Conservation (phyloP, 805 yeast genomes). For the Torulaspora gathmanii region DNA sequence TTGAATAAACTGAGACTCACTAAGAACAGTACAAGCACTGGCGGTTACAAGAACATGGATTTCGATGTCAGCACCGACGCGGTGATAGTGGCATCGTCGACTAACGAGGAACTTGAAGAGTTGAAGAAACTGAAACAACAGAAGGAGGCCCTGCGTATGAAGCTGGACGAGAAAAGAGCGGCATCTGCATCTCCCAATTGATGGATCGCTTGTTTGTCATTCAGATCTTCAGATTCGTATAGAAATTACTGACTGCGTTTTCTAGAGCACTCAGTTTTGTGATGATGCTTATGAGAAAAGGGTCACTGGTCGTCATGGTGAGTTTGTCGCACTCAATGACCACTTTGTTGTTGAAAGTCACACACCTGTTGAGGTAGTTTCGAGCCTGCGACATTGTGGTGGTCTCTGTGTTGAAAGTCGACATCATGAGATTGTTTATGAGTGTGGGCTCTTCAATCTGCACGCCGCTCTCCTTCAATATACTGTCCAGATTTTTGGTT, state of each 20-base stretch:
- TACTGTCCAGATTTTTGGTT: slow-evolving; percentile 36
- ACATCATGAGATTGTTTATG: slow-evolving; percentile 36
- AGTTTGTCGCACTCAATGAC: slow-evolving; percentile 58
- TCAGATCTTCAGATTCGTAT: slow-evolving; percentile 19
- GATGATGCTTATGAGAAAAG: slow-evolving; percentile 55
- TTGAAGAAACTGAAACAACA: slow-evolving; percentile 25
- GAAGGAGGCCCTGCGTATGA: slow-evolving; percentile 20
- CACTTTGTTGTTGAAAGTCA: slow-evolving; percentile 55
- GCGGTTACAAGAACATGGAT: slow-evolving; percentile 8
- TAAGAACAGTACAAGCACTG: slow-evolving; percentile 10
- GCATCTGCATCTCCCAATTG: background rate
- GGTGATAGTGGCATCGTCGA: slow-evolving; percentile 33
- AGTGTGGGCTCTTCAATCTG: slow-evolving; percentile 32
- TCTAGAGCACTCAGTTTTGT: slow-evolving; percentile 63
- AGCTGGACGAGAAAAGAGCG: slow-evolving; percentile 12
- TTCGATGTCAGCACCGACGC: slow-evolving; percentile 22
- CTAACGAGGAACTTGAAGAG: slow-evolving; percentile 31
- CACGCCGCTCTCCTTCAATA: slow-evolving; percentile 39
- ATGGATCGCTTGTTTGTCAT: background rate
- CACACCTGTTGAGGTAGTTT: slow-evolving; percentile 56
- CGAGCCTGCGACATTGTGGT: slow-evolving; percentile 39
- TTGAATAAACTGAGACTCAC: slow-evolving; percentile 27
- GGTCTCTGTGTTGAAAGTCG: slow-evolving; percentile 34
- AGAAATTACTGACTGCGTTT: slow-evolving; percentile 22
- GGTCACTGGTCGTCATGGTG: slow-evolving; percentile 63